Evolutionary conservation across 208 protist species (phyloP), one percentile per base, ranked within the genome.

Genomic region (Porcisia deanei): DNA sequence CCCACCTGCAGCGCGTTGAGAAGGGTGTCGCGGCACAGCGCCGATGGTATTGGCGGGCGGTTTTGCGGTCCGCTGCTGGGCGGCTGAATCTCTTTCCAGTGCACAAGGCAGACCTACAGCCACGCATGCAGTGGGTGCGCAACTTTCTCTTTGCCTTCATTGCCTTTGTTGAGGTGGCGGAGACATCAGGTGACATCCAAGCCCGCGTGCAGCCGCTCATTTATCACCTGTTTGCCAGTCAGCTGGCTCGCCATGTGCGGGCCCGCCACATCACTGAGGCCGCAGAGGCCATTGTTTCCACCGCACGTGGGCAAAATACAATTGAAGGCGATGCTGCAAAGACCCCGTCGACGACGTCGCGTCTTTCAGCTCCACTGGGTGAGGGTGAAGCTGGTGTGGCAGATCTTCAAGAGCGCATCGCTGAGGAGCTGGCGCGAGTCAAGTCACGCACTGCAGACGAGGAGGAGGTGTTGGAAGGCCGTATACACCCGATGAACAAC

Each of bases 31-130:
- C 85, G 59, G 85, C 87, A 74, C 94, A 97, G 83, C 86, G 94
- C 43, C 84, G 91, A 39, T 97, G 94, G 92, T 97, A 96, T 83
- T 97, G 91, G 91, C 80, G 84, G n/a, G 89, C 71, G 4, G 91
- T 95, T n/a, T 74, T 94, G 43, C 83, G 85, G 30, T 93, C 91
- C 34, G 85, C 90, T 3, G 52, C 77, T 4, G 79, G 74, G 3
- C 80, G 91, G 39, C 87, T 97, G 47, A 89, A 88, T 63, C 47
- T 92, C 5, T 96, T 97, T 72, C 94, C 94, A 3, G 88, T 94
- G 14, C 78, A 85, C 55, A 63, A 60, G 41, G 86, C 83, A 37
- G 94, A 97, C 54, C 58, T 97, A 18, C 80, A 88, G 70, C 94
- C 94, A 18, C 87, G 94, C 22, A 83, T 97, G 86, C 90, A 95